Conservation (phyloP, 176 grass and related monocot genomes). For the Cymbopogon citratus region DNA sequence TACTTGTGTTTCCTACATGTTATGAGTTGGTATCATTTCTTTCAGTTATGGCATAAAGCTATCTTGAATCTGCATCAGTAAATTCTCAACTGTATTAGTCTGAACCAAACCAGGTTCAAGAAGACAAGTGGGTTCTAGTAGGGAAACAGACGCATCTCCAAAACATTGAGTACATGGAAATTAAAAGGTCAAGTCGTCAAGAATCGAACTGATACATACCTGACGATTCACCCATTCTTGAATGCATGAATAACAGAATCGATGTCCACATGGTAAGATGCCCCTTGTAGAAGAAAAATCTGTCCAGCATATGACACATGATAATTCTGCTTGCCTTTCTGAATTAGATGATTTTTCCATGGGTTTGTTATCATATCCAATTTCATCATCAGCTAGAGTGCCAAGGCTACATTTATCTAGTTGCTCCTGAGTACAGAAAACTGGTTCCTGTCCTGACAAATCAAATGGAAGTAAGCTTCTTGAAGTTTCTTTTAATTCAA, state of each 20-base stretch:
- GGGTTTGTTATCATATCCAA: slow-evolving; percentile 6
- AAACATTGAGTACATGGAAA: background rate
- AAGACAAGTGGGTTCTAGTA: background rate
- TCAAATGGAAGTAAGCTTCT: background rate
- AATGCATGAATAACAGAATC: slow-evolving; percentile 94
- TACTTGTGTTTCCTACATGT: background rate
- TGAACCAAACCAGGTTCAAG: background rate
- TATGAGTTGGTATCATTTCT: background rate
- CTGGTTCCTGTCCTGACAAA: slow-evolving; percentile 33
- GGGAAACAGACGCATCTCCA: background rate
- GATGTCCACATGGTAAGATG: slow-evolving; percentile 86
- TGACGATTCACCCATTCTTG: slow-evolving; percentile 65
- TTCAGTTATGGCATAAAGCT: background rate
- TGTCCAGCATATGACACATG: slow-evolving; percentile 93
- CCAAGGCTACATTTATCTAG: slow-evolving; percentile 18
- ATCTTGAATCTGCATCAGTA: background rate
- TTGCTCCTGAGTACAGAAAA: slow-evolving; percentile 36
- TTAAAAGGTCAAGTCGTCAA: background rate
- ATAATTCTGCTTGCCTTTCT: slow-evolving; percentile 48
- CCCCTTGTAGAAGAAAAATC: slow-evolving; percentile 74
- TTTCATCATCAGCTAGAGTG: slow-evolving; percentile 24
- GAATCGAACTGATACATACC: slow-evolving; percentile 42
- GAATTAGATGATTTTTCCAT: slow-evolving; percentile 18
- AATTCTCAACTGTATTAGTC: background rate
- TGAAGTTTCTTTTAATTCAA: slow-evolving; percentile 7